Base-by-base conservation (phyloP, 768 basidiomycete species). In the Boletus subcaerulescens region DNA sequence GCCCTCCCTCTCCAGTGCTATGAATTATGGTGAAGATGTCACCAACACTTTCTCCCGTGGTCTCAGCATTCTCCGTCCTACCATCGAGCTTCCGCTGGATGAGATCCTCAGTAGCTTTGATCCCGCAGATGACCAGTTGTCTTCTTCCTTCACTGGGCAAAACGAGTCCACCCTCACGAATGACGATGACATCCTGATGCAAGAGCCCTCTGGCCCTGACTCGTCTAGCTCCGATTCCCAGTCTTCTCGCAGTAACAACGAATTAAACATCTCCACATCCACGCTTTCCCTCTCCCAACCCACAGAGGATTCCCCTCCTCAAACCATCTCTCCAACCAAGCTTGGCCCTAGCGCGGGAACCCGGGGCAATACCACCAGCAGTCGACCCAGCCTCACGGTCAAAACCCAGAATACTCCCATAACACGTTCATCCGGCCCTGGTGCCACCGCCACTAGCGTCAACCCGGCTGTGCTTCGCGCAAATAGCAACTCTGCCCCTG, bases 51-150 rank as follows among this genome's bases (percentile, higher is more conserved):
- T 67, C 53, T 74, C 80, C 22, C 79, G 83, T 53, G 73, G 77
- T 33, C 80, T 90, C 63, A 79, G 79, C 69, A 83, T 92, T 57
- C 51, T 71, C 20, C 83, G 90, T 12, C 91, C 90, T 0, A 92
- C 91, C 41, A 91, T 92, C 64, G 90, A 93, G 66, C 82, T 92
- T 26, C 86, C 87, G 5, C 80, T 93, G n/a, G 90, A 93, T 60
- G 90, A 93, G 57, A 77, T 93, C 55, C 80, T 93, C 56, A 65
- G 62, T 52, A 71, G 26, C 45, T 60, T 69, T 4, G 69, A 72
- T 38, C 53, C 59, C 4, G 22, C 48, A 11, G 69, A 71, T 22
- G 69, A 66, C 18, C 44, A 29, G 35, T 3, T 39, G 2, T 38
- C 56, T 26, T 38, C 56, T 22, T 38, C 29, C 41, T 17, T 59